Conservation (phyloP, 1,284 basidiomycete genomes). For the Volvariella surrecta region DNA sequence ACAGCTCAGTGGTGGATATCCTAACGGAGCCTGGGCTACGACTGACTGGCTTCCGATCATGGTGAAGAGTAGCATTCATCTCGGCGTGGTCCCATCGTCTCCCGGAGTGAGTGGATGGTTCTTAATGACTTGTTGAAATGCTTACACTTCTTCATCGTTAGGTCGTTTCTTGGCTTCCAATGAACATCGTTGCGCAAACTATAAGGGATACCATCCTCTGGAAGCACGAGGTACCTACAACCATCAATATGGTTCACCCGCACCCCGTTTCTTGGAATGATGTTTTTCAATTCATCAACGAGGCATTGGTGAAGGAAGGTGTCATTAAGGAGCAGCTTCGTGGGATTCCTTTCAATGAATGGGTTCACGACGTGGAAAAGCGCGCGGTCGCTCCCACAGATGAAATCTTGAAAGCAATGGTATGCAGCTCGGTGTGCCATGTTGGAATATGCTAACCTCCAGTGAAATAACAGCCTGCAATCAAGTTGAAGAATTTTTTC, state of each 20-base stretch:
- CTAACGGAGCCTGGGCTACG: slow-evolving; percentile 14
- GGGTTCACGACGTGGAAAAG: slow-evolving; percentile 10
- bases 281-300: slow-evolving; percentile 7
- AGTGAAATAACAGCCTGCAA: too few relatives aligned
- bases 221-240: slow-evolving; percentile 3
- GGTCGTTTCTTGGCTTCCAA: slow-evolving; percentile 12
- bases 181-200: slow-evolving; percentile 10
- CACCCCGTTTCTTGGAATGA: slow-evolving; percentile 9
- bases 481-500: too few relatives aligned
- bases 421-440: too few relatives aligned
- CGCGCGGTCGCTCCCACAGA: neutral
- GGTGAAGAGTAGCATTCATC: slow-evolving; percentile 14
- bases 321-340: slow-evolving; percentile 1
- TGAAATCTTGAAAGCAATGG: too few relatives aligned
- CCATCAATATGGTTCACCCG: slow-evolving; percentile 13
- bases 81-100: slow-evolving; percentile 11
- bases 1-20: slow-evolving; percentile 13
- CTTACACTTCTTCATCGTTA: slow-evolving; percentile 1
- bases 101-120: neutral
- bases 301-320: slow-evolving; percentile 2
- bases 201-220: slow-evolving; percentile 11
- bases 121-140: neutral
- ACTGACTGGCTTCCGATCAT: slow-evolving; percentile 16
- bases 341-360: slow-evolving; percentile 10
- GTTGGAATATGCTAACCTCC: slow-evolving; percentile 5